Conservation (phyloP, 345 rosid species). For the Arabidopsis arenosa region DNA sequence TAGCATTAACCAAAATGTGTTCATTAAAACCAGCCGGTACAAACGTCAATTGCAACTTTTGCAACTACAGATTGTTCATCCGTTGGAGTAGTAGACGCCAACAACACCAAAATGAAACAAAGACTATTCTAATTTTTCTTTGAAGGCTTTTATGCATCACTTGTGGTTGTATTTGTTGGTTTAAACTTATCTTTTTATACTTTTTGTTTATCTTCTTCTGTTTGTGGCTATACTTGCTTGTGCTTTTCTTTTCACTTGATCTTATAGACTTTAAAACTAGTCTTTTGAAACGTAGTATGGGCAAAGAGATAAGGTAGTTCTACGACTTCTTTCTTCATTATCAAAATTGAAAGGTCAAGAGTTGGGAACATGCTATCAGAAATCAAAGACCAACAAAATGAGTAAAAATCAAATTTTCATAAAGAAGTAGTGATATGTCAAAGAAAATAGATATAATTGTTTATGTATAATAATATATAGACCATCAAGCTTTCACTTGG, state of each 20-base stretch:
- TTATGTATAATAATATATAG: background rate
- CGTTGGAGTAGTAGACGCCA: background rate
- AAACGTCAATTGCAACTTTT: background rate
- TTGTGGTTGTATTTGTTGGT: background rate
- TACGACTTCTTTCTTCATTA: constrained; percentile 13
- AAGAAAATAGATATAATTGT: constrained; percentile 13
- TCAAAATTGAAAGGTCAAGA: constrained; percentile 29
- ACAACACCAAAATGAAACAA: too few species aligned
- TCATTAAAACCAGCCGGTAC: background rate
- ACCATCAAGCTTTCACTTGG: constrained; percentile 30
- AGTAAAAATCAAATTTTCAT: background rate
- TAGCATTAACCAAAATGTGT: background rate
- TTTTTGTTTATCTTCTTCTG: background rate
- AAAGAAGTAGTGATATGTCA: background rate
- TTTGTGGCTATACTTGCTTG: constrained; percentile 43
- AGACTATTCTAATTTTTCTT: too few species aligned
- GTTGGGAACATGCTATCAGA: constrained; percentile 17
- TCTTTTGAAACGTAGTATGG: constrained; percentile 33
- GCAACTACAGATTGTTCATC: background rate
- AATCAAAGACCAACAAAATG: constrained; percentile 1
- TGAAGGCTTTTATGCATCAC: background rate
- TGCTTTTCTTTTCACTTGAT: constrained; percentile 20
- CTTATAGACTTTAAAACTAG: constrained; percentile 20
- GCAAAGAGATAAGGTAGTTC: constrained; percentile 37
- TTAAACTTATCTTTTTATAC: background rate